Evolutionary conservation across 345 rosid genomes (phyloP), one percentile per base, ranked within the genome.

Genomic region (Erysimum cheiranthoides): DNA sequence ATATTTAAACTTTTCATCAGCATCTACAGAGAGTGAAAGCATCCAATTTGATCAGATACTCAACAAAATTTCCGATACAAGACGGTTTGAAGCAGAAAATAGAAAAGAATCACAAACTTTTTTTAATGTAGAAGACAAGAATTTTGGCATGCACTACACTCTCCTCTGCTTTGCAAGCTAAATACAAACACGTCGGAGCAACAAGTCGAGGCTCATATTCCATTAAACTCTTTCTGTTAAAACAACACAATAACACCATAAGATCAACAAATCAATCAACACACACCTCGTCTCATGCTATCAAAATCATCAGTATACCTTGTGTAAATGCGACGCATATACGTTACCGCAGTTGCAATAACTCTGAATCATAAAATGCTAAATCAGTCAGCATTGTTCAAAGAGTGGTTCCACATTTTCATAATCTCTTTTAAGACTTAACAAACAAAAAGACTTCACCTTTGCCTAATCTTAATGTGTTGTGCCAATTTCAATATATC

Each of bases 81-180:
- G 38, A 65, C 61, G 58, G 66, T 3, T 30, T 50, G 12, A 71
- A 59, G 17, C 57, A 28, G 51, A 75, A 79, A 73, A 11, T n/a
- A 8, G 0, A n/a, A 21, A 34, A 32, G 10, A 64, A 67, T 89
- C 87, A 90, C 97, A 76, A 51, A 86, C 0, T 86, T 89, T 21
- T 95, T 80, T 75, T 90, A 0, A 81, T 82, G 86, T 79, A 95
- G 78, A 88, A 95, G 51, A 75, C 86, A 71, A 92, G 89, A 50
- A 87, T 78, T 63, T 85, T 88, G 77, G 97, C 97, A 81, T 88
- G 99, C 70, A 92, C 86, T 5, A 91, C 90, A 91, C 97, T 89
- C 85, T 95, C 99, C 84, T 95, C 99, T 73, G 97, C 99, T 83
- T 92, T 95, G 34, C 97, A 86, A 51, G 99, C 99, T 87, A 95